Percentiles rank a stretch among this genome's conserved stretches.
Evolutionary conservation across 2,329 filamentous ascomycete species (phyloP).

Genomic region (Fusarium sp.): DNA sequence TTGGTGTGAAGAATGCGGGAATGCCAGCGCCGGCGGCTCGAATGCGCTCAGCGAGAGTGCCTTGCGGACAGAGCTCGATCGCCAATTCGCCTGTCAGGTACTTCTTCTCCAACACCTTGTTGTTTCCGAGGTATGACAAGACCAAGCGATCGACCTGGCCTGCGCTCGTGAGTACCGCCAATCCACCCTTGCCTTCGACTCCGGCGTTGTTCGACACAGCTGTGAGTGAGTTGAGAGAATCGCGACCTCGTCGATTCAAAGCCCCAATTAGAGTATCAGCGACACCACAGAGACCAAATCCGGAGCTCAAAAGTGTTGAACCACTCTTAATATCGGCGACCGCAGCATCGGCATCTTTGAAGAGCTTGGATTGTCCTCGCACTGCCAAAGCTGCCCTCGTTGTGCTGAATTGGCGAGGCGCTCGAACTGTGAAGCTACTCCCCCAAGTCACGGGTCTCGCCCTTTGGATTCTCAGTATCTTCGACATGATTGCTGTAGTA

Average conservation of each 20-base stretch:
- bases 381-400: slow-evolving; percentile 29
- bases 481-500: slow-evolving; percentile 31
- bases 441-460: slow-evolving; percentile 38
- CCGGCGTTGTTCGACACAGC: slow-evolving; percentile 88
- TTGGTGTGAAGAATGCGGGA: slow-evolving; percentile 84
- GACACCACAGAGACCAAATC: slow-evolving; percentile 86
- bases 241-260: slow-evolving; percentile 70
- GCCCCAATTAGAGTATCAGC: slow-evolving; percentile 80
- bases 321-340: slow-evolving; percentile 78
- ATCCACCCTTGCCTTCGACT: slow-evolving; percentile 74
- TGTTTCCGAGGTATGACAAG: slow-evolving; percentile 81
- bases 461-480: slow-evolving; percentile 24
- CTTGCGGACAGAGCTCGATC: slow-evolving; percentile 82
- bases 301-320: slow-evolving; percentile 79
- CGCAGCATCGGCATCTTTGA: slow-evolving; percentile 72
- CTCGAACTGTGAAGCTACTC: slow-evolving; percentile 39
- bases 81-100: slow-evolving; percentile 81
- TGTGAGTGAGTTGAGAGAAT: slow-evolving; percentile 75
- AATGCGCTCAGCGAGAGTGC: slow-evolving; percentile 79
- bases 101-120: slow-evolving; percentile 80
- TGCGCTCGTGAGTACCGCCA: slow-evolving; percentile 76
- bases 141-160: slow-evolving; percentile 81
- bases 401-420: slow-evolving; percentile 39
- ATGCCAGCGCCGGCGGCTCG: slow-evolving; percentile 81
- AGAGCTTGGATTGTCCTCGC: slow-evolving; percentile 60